These are phyloP conservation scores for Microbotryum silenes-acaulis DNA, from an alignment of 1,284 basidiomycete species.

Conservation along the genomic window DNA sequence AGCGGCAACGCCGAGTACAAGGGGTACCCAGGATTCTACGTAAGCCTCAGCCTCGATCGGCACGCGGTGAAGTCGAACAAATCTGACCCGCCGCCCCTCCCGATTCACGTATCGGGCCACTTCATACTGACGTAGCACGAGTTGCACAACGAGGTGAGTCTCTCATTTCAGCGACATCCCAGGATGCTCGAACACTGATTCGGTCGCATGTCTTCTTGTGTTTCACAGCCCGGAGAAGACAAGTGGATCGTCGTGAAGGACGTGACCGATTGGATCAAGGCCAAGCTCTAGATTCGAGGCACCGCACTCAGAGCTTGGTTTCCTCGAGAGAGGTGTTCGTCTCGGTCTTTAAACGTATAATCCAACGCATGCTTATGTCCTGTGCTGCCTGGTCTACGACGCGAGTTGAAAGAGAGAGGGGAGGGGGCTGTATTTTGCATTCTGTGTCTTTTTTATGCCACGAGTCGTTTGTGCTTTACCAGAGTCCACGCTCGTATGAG, in stretches of 20 bases:
- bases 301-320: no score
- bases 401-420: no score
- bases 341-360: no score
- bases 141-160: constrained; percentile 30
- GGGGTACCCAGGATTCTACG: constrained; percentile 9
- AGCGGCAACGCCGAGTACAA: constrained; percentile 8
- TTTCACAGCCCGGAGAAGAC: constrained; percentile 21
- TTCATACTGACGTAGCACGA: constrained; percentile 20
- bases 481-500: no score
- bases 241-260: constrained; percentile 17
- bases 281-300: constrained; percentile 2
- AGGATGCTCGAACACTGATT: no score
- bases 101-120: background rate
- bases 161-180: background rate
- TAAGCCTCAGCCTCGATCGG: background rate
- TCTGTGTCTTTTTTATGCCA: no score
- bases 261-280: constrained; percentile 25
- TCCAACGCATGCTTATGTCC: no score
- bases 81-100: background rate
- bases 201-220: no score
- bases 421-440: no score
- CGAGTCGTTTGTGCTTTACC: no score
- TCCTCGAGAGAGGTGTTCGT: no score
- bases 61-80: background rate
- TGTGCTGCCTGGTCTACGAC: no score